These are phyloP conservation scores for Epicoccum nigrum DNA, from an alignment of 2,329 filamentous ascomycete species.

Conservation along the genomic window DNA sequence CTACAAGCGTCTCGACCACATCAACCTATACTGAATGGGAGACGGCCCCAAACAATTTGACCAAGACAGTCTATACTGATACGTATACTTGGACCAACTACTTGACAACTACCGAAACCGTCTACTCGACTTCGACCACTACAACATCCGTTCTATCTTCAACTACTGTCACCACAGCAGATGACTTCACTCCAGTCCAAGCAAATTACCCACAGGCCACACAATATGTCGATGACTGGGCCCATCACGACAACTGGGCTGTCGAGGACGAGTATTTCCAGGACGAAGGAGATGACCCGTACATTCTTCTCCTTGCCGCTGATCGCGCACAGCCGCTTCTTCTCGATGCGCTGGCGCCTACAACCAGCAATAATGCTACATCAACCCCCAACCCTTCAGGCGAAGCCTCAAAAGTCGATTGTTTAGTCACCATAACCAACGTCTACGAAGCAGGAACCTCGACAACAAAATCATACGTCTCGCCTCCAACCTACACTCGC, in stretches of 20 bases:
- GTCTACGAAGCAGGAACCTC: slow-evolving; percentile 12
- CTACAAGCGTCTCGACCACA: slow-evolving; percentile 11
- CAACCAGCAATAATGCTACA: background rate
- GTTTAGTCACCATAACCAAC: slow-evolving; percentile 10
- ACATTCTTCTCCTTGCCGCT: background rate
- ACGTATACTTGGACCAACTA: slow-evolving; percentile 18
- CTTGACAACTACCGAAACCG: slow-evolving; percentile 2
- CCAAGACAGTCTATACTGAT: slow-evolving; percentile 13
- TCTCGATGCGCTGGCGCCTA: background rate
- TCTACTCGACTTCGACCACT: slow-evolving; percentile 4
- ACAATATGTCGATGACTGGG: slow-evolving; percentile 11
- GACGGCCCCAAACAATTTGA: slow-evolving; percentile 14
- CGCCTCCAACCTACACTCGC: slow-evolving; percentile 13
- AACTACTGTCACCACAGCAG: slow-evolving; percentile 1
- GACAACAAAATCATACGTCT: slow-evolving; percentile 5
- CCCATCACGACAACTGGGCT: slow-evolving; percentile 8
- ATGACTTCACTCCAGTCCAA: slow-evolving; percentile 10
- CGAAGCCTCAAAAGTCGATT: slow-evolving; percentile 8
- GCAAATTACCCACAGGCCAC: slow-evolving; percentile 10
- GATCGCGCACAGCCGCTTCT: background rate
- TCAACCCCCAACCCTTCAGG: background rate
- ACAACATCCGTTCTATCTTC: slow-evolving; percentile 7
- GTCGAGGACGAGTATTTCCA: slow-evolving; percentile 14
- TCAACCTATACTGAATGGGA: slow-evolving; percentile 10
- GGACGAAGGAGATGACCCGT: slow-evolving; percentile 1